Base-by-base conservation (phyloP, 805 yeast genomes). In the Starmerella bacillaris region DNA sequence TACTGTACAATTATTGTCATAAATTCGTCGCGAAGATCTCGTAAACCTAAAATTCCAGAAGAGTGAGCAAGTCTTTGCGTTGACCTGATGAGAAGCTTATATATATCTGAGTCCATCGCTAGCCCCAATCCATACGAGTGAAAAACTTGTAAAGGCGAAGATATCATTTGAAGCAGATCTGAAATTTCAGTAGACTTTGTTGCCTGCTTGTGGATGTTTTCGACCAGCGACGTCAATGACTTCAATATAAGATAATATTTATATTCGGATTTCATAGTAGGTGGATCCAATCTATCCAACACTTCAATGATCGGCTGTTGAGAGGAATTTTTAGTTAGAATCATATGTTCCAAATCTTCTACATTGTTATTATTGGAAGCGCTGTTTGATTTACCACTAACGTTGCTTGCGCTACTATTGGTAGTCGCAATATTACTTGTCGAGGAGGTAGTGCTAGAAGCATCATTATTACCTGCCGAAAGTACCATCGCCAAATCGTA, bases 31-130 rank as follows among this genome's bases (percentile, higher is more conserved):
- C 92, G 59, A 17, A 74, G 60, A 0, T 58, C 59, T 1, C 53
- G 49, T 9, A 77, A 50, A 0, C 71, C 73, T n/a, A 83, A 54
- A 12, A 80, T 57, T 0, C 95, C 95, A 0, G 84, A 67, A 0
- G 84, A 71, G 51, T 82, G 94, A 5, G 92, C 71, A 33, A 79
- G 61, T 42, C 75, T 74, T 51, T 86, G 95, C 5, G 79, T 62
- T 0, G 92, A 67, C 27, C 93, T 60, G 2, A 83, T 70, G 3
- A 75, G 49, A 7, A 61, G 56, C 37, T 77, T 77, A 52, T 78
- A 84, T 16, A 72, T 49, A 14, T 78, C 86, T 36, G 65, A 62
- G 46, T 82, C 92, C 48, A 79, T 55, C 4, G 77, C 61, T 0
- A 83, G 69, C 45, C 72, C 72, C 5, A 86, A 50, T 35, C 70